Evolutionary conservation across 306 rosid genomes (phyloP), one percentile per base, ranked within the genome.

Genomic region (Urtica urens): DNA sequence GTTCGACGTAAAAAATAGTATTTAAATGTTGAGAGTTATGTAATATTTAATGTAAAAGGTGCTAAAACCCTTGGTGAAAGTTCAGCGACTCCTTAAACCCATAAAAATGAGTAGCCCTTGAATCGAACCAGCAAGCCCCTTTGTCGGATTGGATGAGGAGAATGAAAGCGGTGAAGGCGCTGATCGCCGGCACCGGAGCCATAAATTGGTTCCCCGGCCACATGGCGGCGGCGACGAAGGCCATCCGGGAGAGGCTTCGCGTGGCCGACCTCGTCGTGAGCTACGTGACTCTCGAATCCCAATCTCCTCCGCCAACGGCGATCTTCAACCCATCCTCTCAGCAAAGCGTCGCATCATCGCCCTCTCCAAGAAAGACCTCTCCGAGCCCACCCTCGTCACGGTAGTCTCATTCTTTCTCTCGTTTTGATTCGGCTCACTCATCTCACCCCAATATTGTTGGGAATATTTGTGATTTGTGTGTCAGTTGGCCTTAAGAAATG

Each of bases 191-290:
- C 6, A 94, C 88, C 4, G 96, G 93, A 31, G 65, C 52, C 43
- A 76, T 87, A 43, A 87, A 74, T 60, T 87, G 94, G 93, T 83
- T 76, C 73, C 96, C 96, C 0, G 96, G 96, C 13, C 96, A 87
- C 76, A 87, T 87, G 88, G 94, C 94, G 0, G 79, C 96, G 2
- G 96, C 96, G 47, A 76, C 78, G 0, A 72, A 81, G 6, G 94
- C 96, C 66, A 87, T 87, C 23, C 76, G 76, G 13, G 51, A 70
- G 30, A 92, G 94, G 17, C 88, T 87, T 11, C 83, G 83, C 66
- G 33, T 83, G 24, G 74, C 96, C 25, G 81, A 87, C 67, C 71
- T 87, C 54, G 94, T 87, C 38, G 59, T 87, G 96, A 87, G 63
- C 94, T 87, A 31, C 69, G 93, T 13, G 96, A 87, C 44, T 68